Conservation (phyloP, 495 filamentous ascomycete genomes). For the Xylaria grammica region DNA sequence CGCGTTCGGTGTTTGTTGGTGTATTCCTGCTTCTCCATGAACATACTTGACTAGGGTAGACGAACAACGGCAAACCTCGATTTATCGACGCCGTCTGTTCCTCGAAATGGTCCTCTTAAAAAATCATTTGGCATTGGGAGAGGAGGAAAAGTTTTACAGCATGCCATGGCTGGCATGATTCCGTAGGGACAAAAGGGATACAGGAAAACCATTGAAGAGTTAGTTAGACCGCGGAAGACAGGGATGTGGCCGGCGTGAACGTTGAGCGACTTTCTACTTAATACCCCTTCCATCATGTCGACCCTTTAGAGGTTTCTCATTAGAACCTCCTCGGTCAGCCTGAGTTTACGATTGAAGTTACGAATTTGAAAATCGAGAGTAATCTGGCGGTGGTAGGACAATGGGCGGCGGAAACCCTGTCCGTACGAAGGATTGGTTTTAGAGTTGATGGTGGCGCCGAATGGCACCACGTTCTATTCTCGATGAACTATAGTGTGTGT, state of each 20-base stretch:
- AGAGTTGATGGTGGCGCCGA: neutral
- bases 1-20: conserved; percentile 40
- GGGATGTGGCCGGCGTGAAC: conserved; percentile 26
- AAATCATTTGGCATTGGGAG: conserved; percentile 8
- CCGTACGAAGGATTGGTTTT: neutral
- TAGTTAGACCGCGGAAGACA: conserved; percentile 30
- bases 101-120: conserved; percentile 5
- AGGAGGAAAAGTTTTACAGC: conserved; percentile 20
- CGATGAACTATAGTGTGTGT: neutral
- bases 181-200: conserved; percentile 20
- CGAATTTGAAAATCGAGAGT: conserved; percentile 4
- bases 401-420: neutral
- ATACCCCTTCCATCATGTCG: conserved; percentile 34
- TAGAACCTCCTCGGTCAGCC: conserved; percentile 19
- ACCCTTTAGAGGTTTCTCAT: conserved; percentile 4
- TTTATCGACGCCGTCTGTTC: neutral
- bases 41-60: conserved; percentile 28
- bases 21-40: conserved; percentile 33
- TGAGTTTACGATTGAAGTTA: conserved; percentile 1
- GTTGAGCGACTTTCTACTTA: conserved; percentile 28
- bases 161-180: conserved; percentile 14
- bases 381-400: neutral
- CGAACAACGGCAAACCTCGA: conserved; percentile 9
- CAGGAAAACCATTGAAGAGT: conserved; percentile 24
- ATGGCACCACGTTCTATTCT: neutral